These are phyloP conservation scores for Lodderomyces orthopsilosis DNA, from an alignment of 1,139 yeast species.

Conservation along the genomic window DNA sequence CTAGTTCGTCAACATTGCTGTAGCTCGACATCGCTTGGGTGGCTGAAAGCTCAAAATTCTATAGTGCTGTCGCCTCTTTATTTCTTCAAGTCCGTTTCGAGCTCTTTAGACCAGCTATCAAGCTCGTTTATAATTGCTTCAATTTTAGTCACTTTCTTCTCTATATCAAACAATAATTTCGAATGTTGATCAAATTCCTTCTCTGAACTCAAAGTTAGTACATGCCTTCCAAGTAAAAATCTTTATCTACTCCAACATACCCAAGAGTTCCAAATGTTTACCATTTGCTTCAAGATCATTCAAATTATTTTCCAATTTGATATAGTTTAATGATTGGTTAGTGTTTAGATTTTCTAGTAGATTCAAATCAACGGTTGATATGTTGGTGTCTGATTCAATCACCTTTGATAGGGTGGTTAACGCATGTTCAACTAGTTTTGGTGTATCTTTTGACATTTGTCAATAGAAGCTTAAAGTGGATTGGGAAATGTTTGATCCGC, in stretches of 20 bases:
- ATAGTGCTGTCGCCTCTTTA: background rate
- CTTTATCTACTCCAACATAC: constrained; percentile 24
- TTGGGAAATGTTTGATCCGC: background rate
- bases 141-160: constrained; percentile 42
- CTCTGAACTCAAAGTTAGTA: constrained; percentile 18
- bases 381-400: constrained; percentile 55
- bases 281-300: constrained; percentile 36
- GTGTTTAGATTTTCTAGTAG: constrained; percentile 56
- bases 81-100: constrained; percentile 20
- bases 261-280: constrained; percentile 23
- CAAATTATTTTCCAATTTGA: constrained; percentile 51
- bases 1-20: too few relatives aligned
- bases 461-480: background rate
- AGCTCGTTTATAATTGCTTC: constrained; percentile 51
- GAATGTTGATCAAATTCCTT: constrained; percentile 29
- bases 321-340: constrained; percentile 53
- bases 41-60: background rate
- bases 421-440: constrained; percentile 29
- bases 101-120: constrained; percentile 58
- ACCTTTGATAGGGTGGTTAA: constrained; percentile 28
- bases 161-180: constrained; percentile 40
- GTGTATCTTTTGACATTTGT: constrained; percentile 28
- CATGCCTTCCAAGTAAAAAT: background rate
- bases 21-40: too few relatives aligned
- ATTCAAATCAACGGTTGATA: constrained; percentile 50